Conservation (phyloP, 2,329 filamentous ascomycete species). For the Phaeosphaeriaceae sp. region DNA sequence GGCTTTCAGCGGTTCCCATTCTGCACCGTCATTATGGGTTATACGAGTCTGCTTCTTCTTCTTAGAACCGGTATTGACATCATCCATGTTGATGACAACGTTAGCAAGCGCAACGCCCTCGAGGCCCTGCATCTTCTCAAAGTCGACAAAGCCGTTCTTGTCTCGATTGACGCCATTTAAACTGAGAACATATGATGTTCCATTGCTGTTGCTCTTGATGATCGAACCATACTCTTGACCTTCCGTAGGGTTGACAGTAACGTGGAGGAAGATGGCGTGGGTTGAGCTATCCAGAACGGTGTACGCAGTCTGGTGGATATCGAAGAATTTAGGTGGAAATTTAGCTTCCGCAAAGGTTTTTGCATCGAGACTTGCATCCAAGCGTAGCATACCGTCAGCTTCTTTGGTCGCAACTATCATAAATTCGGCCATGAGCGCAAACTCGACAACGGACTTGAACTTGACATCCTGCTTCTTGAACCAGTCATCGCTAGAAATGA, state of each 20-base stretch:
- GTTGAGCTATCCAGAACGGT: conserved; percentile 95
- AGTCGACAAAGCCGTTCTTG: conserved; percentile 80
- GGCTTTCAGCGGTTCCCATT: conserved; percentile 80
- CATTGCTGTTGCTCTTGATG: conserved; percentile 98
- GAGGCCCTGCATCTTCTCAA: conserved; percentile 91
- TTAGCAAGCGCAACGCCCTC: conserved; percentile 92
- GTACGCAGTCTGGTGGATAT: conserved; percentile 80
- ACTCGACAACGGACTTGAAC: conserved; percentile 77
- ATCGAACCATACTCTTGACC: conserved; percentile 81
- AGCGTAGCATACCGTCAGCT: conserved; percentile 72
- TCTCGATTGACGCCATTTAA: conserved; percentile 83
- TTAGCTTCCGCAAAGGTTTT: conserved; percentile 79
- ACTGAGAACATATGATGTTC: conserved; percentile 90
- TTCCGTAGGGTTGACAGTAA: conserved; percentile 72
- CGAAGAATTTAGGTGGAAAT: conserved; percentile 85
- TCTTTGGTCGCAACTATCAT: conserved; percentile 81
- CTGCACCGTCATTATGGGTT: conserved; percentile 92
- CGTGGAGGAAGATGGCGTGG: conserved; percentile 92
- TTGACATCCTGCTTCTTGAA: conserved; percentile 70
- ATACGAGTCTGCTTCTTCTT: conserved; percentile 92
- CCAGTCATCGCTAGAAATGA: conserved; percentile 80
- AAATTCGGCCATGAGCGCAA: conserved; percentile 96
- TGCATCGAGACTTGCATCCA: conserved; percentile 86
- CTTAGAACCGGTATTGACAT: conserved; percentile 64
- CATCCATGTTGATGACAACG: conserved; percentile 75